Evolutionary conservation across 2,329 filamentous ascomycete genomes (phyloP), one percentile per base, ranked within the genome.

Genomic region (Alternaria hordeiaustralica): DNA sequence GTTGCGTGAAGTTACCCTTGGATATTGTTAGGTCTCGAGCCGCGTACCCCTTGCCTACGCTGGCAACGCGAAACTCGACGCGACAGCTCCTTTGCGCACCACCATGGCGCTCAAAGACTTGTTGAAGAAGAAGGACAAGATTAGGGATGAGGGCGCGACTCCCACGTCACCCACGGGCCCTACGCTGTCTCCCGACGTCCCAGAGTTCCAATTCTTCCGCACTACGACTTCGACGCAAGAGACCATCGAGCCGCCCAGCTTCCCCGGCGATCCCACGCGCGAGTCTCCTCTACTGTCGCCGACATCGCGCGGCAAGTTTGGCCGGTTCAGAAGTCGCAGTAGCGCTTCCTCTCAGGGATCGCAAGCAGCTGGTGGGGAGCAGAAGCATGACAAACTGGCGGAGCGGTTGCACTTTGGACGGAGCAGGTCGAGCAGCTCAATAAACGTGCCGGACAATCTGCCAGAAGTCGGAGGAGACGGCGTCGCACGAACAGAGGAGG

Each of bases 201-300:
- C 75, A 59, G 89, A 92, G 71, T 93, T 97, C 82, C 93, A 87
- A 67, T 93, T 97, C 82, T 86, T 96, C 75, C 90, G 94, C 65
- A 91, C 92, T 68, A 95, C 97, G 76, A 97, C 94, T 1, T 82
- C 89, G 68, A 89, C 90, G 2, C 87, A 94, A 77, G 93, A 97
- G 79, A 83, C 91, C 69, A 92, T 97, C 77, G 84, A 88, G 60
- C 92, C 92, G 11, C 91, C 93, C 7, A 77, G 78, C 56, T 85
- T 85, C 69, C 81, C 81, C 13, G 84, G 83, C 60, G 84, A 75
- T 53, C 73, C 71, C 26, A 72, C 69, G 67, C 71, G 75, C 71
- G 67, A 74, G 67, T 65, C 64, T 43, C 72, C 71, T 11, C 66
- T 72, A 15, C 70, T 78, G n/a, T 71, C 73, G 15, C 75, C 75